phyloP scores from a whole-genome alignment of 2,329 filamentous ascomycete species.

The Paraphaeosphaeria sporulosa region DNA sequence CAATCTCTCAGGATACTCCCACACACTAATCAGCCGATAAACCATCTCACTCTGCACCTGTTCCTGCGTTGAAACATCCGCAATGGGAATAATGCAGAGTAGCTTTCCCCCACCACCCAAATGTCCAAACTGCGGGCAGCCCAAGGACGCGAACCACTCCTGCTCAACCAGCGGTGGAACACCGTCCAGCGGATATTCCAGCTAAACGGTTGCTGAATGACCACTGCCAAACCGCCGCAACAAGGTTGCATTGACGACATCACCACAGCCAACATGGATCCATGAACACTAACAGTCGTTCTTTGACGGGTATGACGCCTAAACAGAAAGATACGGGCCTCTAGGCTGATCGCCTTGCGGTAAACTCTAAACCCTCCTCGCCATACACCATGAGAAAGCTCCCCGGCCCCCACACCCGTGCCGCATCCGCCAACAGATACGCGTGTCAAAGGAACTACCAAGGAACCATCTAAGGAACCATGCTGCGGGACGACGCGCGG shows the following conservation, averaged over 20 bases:
- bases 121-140: slow-evolving; percentile 27
- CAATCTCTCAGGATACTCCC: neutral
- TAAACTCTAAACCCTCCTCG: neutral
- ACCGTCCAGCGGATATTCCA: slow-evolving; percentile 19
- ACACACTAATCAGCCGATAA: neutral
- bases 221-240: neutral
- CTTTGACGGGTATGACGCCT: neutral
- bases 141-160: slow-evolving; percentile 17
- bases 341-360: neutral
- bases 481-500: neutral
- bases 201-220: neutral
- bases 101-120: slow-evolving; percentile 29
- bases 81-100: slow-evolving; percentile 31
- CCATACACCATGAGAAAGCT: neutral
- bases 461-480: slow-evolving; percentile 2
- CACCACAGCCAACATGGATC: neutral
- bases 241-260: neutral
- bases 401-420: slow-evolving; percentile 1
- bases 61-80: neutral
- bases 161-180: slow-evolving; percentile 23
- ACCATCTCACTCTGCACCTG: neutral
- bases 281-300: neutral
- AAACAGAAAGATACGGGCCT: neutral
- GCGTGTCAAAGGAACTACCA: neutral
- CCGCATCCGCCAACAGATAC: slow-evolving; percentile 5